Evolutionary conservation across 2,329 filamentous ascomycete genomes (phyloP).

Genomic region (Fusarium globosum): DNA sequence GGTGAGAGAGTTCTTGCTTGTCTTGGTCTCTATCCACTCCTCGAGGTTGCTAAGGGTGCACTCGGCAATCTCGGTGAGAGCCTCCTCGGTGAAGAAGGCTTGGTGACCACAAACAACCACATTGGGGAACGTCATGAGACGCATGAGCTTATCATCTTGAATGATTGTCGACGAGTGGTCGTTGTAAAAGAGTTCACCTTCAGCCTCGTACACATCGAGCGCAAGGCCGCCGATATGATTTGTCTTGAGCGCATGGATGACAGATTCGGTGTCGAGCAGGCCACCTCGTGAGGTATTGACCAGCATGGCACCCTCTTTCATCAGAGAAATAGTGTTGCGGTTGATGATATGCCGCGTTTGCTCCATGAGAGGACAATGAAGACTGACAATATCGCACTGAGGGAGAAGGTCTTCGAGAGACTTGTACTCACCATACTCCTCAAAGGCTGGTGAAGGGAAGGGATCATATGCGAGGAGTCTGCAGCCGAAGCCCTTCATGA

Average conservation of each 20-base stretch:
- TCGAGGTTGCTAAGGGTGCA: constrained; percentile 68
- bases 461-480: constrained; percentile 70
- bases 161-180: constrained; percentile 74
- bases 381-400: constrained; percentile 69
- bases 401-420: constrained; percentile 65
- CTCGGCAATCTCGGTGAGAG: constrained; percentile 71
- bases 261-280: constrained; percentile 68
- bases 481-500: constrained; percentile 74
- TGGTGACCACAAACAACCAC: constrained; percentile 75
- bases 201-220: constrained; percentile 76
- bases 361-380: constrained; percentile 74
- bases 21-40: constrained; percentile 52
- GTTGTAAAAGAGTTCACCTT: constrained; percentile 72
- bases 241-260: constrained; percentile 70
- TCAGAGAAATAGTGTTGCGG: constrained; percentile 59
- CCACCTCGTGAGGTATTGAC: constrained; percentile 77
- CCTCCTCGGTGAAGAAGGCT: constrained; percentile 76
- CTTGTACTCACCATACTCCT: constrained; percentile 62
- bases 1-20: constrained; percentile 50
- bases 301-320: constrained; percentile 70
- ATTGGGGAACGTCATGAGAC: constrained; percentile 75
- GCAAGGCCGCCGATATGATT: constrained; percentile 70
- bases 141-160: constrained; percentile 73
- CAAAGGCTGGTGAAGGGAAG: constrained; percentile 61
- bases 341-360: constrained; percentile 71